A percentile compares a stretch with the other conserved stretches of the same genome.
Evolutionary conservation across 2,329 filamentous ascomycete genomes (phyloP).

Genomic region (Aspergillus sp.): DNA sequence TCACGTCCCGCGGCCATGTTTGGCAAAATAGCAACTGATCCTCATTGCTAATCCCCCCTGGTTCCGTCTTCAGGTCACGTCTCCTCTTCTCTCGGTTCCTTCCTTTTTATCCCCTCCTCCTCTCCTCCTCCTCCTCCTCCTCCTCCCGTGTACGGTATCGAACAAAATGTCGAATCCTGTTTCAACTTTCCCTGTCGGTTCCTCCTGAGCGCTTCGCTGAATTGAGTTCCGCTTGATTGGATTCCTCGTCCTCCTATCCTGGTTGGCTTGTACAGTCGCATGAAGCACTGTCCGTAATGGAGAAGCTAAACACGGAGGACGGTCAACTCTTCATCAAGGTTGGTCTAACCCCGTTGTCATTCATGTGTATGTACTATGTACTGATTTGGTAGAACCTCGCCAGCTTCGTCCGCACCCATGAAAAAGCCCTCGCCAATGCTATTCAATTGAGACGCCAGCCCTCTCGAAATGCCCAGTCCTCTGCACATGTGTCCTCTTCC

Average conservation of each 20-base stretch:
- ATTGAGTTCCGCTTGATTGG: conserved; percentile 21
- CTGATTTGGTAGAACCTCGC: conserved; percentile 67
- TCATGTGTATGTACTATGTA: not conserved
- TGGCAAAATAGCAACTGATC: not conserved
- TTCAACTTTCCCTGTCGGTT: conserved; percentile 16
- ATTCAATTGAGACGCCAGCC: conserved; percentile 70
- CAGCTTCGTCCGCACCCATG: conserved; percentile 91
- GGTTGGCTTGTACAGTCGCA: conserved; percentile 14
- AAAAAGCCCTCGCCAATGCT: conserved; percentile 93
- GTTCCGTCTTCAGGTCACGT: conserved; percentile 14
- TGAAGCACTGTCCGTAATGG: conserved; percentile 32
- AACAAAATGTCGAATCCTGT: conserved; percentile 29
- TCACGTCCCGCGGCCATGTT: no score
- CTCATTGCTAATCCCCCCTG: not conserved
- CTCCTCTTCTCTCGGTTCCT: conserved; percentile 12
- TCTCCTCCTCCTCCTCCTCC: conserved; percentile 1
- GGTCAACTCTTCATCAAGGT: conserved; percentile 44
- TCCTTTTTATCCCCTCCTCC: conserved; percentile 6
- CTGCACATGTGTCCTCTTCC: conserved; percentile 39
- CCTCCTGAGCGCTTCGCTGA: conserved; percentile 29
- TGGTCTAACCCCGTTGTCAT: conserved; percentile 7
- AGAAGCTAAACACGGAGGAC: conserved; percentile 44
- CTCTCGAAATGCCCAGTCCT: conserved; percentile 59
- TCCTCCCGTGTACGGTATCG: conserved; percentile 7
- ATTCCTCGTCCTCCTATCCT: conserved; percentile 8